Evolutionary conservation across 805 yeast species (phyloP).

Genomic region (Candida alai): DNA sequence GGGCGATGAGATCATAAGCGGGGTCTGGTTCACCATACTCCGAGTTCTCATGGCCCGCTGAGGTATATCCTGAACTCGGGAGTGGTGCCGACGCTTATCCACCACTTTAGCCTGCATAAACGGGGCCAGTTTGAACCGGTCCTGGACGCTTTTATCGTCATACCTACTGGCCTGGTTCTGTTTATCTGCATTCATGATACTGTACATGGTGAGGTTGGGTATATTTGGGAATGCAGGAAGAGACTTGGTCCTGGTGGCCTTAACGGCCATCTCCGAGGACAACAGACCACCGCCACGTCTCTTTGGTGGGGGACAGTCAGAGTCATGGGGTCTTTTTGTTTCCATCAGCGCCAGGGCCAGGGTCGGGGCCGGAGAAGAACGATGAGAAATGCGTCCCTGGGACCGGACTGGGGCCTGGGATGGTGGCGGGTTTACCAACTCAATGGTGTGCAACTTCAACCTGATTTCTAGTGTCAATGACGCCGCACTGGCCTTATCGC

Average conservation of each 20-base stretch:
- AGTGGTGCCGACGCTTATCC: too few relatives aligned
- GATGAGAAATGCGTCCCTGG: slow-evolving; percentile 1
- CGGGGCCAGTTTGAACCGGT: slow-evolving; percentile 44
- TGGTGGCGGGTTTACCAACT: slow-evolving; percentile 11
- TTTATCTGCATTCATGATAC: slow-evolving; percentile 40
- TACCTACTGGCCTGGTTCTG: slow-evolving; percentile 34
- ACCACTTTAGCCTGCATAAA: slow-evolving; percentile 39
- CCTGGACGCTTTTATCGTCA: slow-evolving; percentile 39
- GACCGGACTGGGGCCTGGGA: slow-evolving; percentile 11
- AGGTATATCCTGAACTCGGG: too few relatives aligned
- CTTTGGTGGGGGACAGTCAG: slow-evolving; percentile 1
- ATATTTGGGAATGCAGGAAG: slow-evolving; percentile 39
- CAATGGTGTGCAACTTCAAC: slow-evolving; percentile 44
- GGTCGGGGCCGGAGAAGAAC: too few relatives aligned
- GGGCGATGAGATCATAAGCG: slow-evolving; percentile 36
- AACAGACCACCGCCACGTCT: slow-evolving; percentile 2
- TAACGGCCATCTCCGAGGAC: slow-evolving; percentile 18
- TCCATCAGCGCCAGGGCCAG: too few relatives aligned
- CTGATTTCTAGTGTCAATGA: slow-evolving; percentile 56
- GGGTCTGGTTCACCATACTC: slow-evolving; percentile 36
- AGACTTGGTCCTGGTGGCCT: slow-evolving; percentile 43
- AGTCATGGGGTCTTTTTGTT: slow-evolving; percentile 11
- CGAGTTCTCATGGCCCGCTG: slow-evolving; percentile 40
- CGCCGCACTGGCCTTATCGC: slow-evolving; percentile 33
- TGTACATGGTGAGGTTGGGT: slow-evolving; percentile 36